Conservation (phyloP, 2,329 filamentous ascomycete species). For the Diaporthe sp. region DNA sequence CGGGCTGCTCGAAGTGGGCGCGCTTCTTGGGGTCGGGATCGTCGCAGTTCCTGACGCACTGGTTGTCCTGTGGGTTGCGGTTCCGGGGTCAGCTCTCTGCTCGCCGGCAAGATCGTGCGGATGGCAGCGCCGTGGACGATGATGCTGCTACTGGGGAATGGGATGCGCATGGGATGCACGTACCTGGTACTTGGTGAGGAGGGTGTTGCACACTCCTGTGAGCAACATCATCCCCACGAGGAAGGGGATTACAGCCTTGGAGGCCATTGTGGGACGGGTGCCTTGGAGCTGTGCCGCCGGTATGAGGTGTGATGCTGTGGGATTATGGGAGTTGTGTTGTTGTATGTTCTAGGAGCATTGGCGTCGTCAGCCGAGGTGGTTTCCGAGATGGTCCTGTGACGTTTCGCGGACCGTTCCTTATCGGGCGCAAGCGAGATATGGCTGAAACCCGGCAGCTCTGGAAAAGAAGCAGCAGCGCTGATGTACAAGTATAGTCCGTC, state of each 20-base stretch:
- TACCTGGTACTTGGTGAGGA: conserved; percentile 97
- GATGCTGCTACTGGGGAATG: background rate
- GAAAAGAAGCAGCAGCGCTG: background rate
- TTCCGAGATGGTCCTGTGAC: conserved; percentile 35
- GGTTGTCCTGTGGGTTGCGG: conserved; percentile 79
- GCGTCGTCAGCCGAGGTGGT: conserved; percentile 28
- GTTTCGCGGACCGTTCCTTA: conserved; percentile 30
- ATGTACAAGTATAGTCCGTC: background rate
- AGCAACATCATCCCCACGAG: conserved; percentile 96
- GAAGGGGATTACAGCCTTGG: conserved; percentile 81
- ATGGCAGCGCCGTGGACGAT: conserved; percentile 12
- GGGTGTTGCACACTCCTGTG: conserved; percentile 96
- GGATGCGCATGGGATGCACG: conserved; percentile 44
- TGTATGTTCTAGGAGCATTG: background rate
- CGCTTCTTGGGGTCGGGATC: conserved; percentile 75
- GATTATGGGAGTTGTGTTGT: background rate
- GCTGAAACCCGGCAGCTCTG: conserved; percentile 13
- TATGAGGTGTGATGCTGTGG: background rate
- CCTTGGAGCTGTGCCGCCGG: conserved; percentile 14
- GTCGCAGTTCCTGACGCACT: conserved; percentile 94
- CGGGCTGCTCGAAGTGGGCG: conserved; percentile 89
- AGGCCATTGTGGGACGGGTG: conserved; percentile 70
- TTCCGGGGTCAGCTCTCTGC: conserved; percentile 14
- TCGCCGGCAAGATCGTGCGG: background rate
- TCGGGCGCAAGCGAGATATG: conserved; percentile 34